Conservation (phyloP, 495 filamentous ascomycete genomes). For the Daldinia vernicosa region DNA sequence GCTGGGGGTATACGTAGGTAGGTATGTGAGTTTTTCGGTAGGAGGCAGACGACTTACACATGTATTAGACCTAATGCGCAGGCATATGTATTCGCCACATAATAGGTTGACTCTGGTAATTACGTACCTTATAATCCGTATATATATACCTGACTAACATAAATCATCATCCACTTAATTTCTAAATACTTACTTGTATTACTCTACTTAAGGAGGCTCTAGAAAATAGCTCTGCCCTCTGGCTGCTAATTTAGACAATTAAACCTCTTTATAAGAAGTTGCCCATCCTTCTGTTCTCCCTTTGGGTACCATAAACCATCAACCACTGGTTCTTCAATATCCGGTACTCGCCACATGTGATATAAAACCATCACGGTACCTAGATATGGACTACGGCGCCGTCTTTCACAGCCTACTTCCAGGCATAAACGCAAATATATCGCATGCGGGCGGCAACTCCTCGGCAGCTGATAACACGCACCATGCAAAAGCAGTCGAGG, state of each 20-base stretch:
- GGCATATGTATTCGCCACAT: background rate
- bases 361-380: background rate
- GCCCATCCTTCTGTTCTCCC: background rate
- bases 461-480: slow-evolving; percentile 5
- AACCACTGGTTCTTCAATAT: background rate
- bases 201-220: too few species aligned
- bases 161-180: too few species aligned
- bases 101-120: background rate
- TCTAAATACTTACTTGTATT: too few species aligned
- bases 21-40: too few species aligned
- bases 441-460: background rate
- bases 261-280: background rate
- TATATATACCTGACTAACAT: too few species aligned
- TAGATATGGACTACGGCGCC: slow-evolving; percentile 21
- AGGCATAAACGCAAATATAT: slow-evolving; percentile 12
- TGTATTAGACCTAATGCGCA: background rate
- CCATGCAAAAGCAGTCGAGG: slow-evolving; percentile 41
- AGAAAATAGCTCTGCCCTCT: too few species aligned
- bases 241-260: too few species aligned
- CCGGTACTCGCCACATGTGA: background rate
- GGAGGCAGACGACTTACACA: background rate
- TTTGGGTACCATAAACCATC: background rate
- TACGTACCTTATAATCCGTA: too few species aligned
- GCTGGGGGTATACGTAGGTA: too few species aligned
- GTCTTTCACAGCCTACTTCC: slow-evolving; percentile 12